A percentile compares a stretch with the other conserved stretches of the same genome.
These are phyloP conservation scores for Colletotrichum orbiculare DNA, from an alignment of 2,329 filamentous ascomycete genomes.

Conservation along the genomic window DNA sequence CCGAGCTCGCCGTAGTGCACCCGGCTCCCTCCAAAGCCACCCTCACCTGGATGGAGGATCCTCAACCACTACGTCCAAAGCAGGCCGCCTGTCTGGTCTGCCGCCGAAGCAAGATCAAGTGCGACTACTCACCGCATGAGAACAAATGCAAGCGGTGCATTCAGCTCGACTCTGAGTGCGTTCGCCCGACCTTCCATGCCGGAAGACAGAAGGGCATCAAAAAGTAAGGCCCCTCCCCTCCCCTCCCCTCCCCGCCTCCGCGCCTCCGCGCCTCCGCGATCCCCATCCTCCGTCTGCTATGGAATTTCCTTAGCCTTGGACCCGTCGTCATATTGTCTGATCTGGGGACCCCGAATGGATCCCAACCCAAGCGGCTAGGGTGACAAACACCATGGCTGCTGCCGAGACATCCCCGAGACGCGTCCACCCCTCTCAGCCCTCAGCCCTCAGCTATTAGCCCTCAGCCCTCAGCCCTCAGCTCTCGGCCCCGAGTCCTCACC, in stretches of 20 bases:
- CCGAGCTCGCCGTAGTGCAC: constrained; percentile 33
- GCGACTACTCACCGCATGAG: constrained; percentile 65
- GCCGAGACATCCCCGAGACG: constrained; percentile 6
- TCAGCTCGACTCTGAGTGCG: constrained; percentile 68
- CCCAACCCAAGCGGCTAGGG: no score
- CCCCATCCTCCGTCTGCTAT: not conserved
- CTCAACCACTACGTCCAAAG: constrained; percentile 39
- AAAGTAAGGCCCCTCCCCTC: constrained; percentile 64
- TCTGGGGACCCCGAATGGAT: no score
- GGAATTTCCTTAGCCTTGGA: not conserved
- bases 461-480: not conserved
- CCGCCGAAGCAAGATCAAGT: constrained; percentile 75
- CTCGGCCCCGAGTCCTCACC: not conserved
- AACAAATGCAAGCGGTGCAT: constrained; percentile 70
- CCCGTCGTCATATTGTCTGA: no score
- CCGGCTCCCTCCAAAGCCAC: constrained; percentile 32
- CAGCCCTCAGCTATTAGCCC: not conserved
- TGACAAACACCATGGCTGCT: constrained; percentile 1
- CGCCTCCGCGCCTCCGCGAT: not conserved
- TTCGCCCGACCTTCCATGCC: constrained; percentile 78
- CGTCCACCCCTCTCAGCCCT: not conserved
- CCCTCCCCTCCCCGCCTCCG: no score
- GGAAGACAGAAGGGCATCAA: constrained; percentile 81
- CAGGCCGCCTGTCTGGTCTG: constrained; percentile 72
- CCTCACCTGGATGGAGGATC: constrained; percentile 38